Evolutionary conservation across 306 rosid genomes (phyloP).

Genomic region (Medicago lupulina): DNA sequence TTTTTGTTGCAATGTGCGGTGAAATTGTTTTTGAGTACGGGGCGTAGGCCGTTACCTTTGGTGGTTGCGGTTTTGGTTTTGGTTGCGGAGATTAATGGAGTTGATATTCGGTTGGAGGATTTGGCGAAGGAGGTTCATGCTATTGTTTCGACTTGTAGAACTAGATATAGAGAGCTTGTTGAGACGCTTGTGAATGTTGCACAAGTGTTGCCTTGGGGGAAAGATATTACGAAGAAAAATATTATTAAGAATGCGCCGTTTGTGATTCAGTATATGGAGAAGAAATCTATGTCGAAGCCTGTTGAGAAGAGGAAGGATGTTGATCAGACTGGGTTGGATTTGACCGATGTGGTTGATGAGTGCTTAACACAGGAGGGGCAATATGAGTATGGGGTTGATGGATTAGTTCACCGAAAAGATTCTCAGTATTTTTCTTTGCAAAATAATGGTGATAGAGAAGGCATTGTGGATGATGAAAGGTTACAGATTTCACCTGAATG

Average conservation of each 20-base stretch:
- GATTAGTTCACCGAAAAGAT: slow-evolving; percentile 39
- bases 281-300: slow-evolving; percentile 61
- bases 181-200: slow-evolving; percentile 77
- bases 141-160: slow-evolving; percentile 58
- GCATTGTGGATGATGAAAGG: slow-evolving; percentile 30
- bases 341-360: slow-evolving; percentile 59
- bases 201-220: slow-evolving; percentile 85
- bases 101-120: slow-evolving; percentile 55
- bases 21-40: slow-evolving; percentile 79
- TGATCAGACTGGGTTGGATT: slow-evolving; percentile 51
- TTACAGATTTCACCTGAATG: slow-evolving; percentile 67
- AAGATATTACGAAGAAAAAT: slow-evolving; percentile 68
- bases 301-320: slow-evolving; percentile 41
- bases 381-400: slow-evolving; percentile 38
- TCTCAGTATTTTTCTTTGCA: slow-evolving; percentile 44
- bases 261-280: slow-evolving; percentile 79
- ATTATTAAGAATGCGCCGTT: slow-evolving; percentile 63
- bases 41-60: slow-evolving; percentile 75
- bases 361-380: slow-evolving; percentile 50
- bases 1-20: slow-evolving; percentile 73
- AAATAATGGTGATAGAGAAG: slow-evolving; percentile 11
- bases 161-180: slow-evolving; percentile 67
- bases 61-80: slow-evolving; percentile 76
- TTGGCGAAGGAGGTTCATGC: slow-evolving; percentile 67
- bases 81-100: slow-evolving; percentile 64